A percentile compares a stretch with the other conserved stretches of the same genome.
Evolutionary conservation across 2,329 filamentous ascomycete genomes (phyloP).

Genomic region (Ascochyta koolunga): DNA sequence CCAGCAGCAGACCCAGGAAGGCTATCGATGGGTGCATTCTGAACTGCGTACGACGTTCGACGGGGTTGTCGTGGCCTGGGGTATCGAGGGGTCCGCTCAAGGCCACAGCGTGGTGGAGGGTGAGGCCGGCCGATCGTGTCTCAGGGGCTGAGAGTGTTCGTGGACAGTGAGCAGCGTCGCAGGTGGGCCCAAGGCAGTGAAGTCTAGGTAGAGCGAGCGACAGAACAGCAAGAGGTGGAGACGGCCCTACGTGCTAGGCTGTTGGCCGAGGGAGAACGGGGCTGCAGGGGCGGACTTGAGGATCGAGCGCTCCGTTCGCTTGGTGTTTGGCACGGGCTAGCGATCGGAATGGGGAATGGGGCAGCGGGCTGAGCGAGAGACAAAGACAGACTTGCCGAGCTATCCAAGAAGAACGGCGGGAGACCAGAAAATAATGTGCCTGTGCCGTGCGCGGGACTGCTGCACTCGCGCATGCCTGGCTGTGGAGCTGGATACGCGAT

Average conservation of each 20-base stretch:
- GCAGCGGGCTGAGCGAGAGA: slow-evolving; percentile 12
- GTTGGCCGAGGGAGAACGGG: slow-evolving; percentile 28
- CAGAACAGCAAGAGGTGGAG: slow-evolving; percentile 35
- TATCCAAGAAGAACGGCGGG: background rate
- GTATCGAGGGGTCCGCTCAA: slow-evolving; percentile 23
- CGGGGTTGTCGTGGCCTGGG: slow-evolving; percentile 14
- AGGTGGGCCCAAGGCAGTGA: slow-evolving; percentile 13
- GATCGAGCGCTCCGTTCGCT: slow-evolving; percentile 21
- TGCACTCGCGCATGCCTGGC: background rate
- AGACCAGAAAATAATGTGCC: background rate
- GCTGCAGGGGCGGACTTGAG: slow-evolving; percentile 31
- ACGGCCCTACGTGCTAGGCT: slow-evolving; percentile 22
- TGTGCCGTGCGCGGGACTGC: background rate
- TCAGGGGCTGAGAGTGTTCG: slow-evolving; percentile 23
- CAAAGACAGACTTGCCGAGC: background rate
- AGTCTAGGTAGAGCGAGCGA: slow-evolving; percentile 42
- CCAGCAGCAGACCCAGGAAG: slow-evolving; percentile 39
- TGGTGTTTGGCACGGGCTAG: slow-evolving; percentile 21
- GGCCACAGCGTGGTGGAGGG: slow-evolving; percentile 32
- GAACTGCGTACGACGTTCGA: slow-evolving; percentile 21
- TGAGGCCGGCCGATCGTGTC: slow-evolving; percentile 22
- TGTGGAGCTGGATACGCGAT: background rate
- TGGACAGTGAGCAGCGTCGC: slow-evolving; percentile 15
- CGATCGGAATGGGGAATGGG: slow-evolving; percentile 34
- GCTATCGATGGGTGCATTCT: slow-evolving; percentile 41